Evolutionary conservation across 345 rosid species (phyloP), one percentile per base, ranked within the genome.

Genomic region (Populus ilicifolia): DNA sequence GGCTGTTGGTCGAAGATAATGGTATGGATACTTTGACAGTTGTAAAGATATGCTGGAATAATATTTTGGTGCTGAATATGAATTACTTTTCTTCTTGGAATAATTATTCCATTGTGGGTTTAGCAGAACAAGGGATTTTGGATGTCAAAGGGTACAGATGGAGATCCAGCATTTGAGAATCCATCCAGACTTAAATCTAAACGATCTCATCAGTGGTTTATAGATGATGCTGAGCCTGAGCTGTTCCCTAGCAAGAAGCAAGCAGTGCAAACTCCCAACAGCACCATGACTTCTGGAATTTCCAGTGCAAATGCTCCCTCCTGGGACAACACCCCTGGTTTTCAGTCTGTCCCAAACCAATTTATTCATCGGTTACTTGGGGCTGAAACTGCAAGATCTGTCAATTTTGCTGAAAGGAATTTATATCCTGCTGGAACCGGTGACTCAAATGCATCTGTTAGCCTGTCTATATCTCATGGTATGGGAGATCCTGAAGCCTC

Each of bases 171-270:
- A 48, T 89, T 87, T 79, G 87, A 82, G 83, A 83, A 81, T 74
- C 77, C 88, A 79, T 83, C 94, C 2, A 88, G 89, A 79, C 81
- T 85, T 74, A 94, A 91, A 50, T 46, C 88, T 27, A 94, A 94
- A 84, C 85, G 97, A 73, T 80, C 94, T 71, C 91, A 87, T 75
- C 88, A 83, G 67, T 94, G 98, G 97, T 90, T 92, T 84, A 68
- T 84, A 3, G 90, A 86, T 79, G 80, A 90, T 74, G 77, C 85
- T 71, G 93, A 90, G 75, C 81, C 93, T 0, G 95, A 90, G 82
- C 73, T 90, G 77, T 89, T 89, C 72, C 88, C 94, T 13, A 89
- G 86, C 88, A 92, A 93, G 88, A 94, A 88, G 84, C 97, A 88
- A 86, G 92, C 91, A 21, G 75, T 84, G 23, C 89, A 87, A 72